Evolutionary conservation across 2,329 filamentous ascomycete genomes (phyloP), one percentile per base, ranked within the genome.

Genomic region (Torrubiella hemipterigena): DNA sequence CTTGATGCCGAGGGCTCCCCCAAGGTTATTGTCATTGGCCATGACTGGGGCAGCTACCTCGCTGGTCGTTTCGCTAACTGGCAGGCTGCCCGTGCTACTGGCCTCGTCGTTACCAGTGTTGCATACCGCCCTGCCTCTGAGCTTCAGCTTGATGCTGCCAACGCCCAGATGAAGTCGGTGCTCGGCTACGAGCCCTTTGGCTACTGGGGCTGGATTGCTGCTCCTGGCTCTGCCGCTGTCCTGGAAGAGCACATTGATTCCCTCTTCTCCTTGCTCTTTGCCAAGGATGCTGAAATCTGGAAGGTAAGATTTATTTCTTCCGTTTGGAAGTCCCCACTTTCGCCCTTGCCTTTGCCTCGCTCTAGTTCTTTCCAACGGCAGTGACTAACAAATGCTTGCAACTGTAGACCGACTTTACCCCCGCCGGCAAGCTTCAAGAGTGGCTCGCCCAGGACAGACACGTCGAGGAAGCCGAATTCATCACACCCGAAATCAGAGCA

Each of bases 121-220:
- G 38, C 54, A 8, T 69, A 68, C 44, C 34, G 39, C 8, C 45
- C 51, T 2, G 61, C 61, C 2, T 35, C 37, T 0, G 20, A 31
- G 3, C 63, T 63, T 33, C 45, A 61, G 33, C 48, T 63, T 3
- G 52, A 56, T 4, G 36, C 35, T 4, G 33, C 44, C 2, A 60
- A 59, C 34, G 41, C 40, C 6, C 7, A 42, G 8, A 52, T 50
- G 1, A 40, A 52, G 23, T 36, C 54, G 33, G 22, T 29, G 0
- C 50, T 57, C 16, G 65, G 64, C 9, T 50, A 52, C 27, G 46
- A 52, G 3, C 18, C 47, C 2, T 55, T 49, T 25, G 46, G 50
- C 18, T 69, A 69, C 48, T 67, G 62, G 61, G 42, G 61, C 30
- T 52, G 67, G 18, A 60, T 67, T 41, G 49, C 48, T 1, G 47